Evolutionary conservation across 257 asterid genomes (phyloP), one percentile per base, ranked within the genome.

Genomic region (Striga asiatica): DNA sequence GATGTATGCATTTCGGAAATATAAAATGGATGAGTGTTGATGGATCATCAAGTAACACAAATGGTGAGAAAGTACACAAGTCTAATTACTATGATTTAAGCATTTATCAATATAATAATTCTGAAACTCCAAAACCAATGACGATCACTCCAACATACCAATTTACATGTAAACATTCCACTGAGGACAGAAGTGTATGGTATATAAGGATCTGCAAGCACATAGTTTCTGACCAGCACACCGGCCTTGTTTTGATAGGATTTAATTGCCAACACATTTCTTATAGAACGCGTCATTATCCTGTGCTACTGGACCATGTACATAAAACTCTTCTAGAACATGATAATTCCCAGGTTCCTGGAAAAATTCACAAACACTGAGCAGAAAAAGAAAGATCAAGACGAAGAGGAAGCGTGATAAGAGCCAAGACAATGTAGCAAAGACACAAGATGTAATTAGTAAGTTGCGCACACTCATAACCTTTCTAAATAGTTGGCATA

Each of bases 131-230:
- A 57, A 31, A 56, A 62, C 35, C 54, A 38, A 58, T 12, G 6
- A 56, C 29, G 25, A 41, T 12, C 31, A 54, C 38, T 23, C 20
- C 29, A 18, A 61, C 80, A 27, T 79, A 89, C 97, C 94, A 89
- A 61, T 83, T 83, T 85, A 88, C 80, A 83, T 18, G 89, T 75
- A 74, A 83, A 28, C 31, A 81, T 67, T 66, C 97, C 95, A 66
- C 79, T 78, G 45, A 89, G 62, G 51, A 89, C 71, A 47, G 95
- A 78, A 51, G 91, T 71, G 74, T 83, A 89, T 12, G 97, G 97
- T 32, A 89, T 74, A 70, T 71, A 74, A 56, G 93, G 88, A 76
- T 85, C 93, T n/a, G 97, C 75, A 25, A 89, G 71, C 28, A 89
- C 71, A 68, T 85, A 89, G 74, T 80, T 72, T 66, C 76, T 81